Percentiles rank a stretch among this genome's conserved stretches.
These are phyloP conservation scores for Globisporangium yorkense DNA, from an alignment of 352 stramenopile species.

Conservation along the genomic window DNA sequence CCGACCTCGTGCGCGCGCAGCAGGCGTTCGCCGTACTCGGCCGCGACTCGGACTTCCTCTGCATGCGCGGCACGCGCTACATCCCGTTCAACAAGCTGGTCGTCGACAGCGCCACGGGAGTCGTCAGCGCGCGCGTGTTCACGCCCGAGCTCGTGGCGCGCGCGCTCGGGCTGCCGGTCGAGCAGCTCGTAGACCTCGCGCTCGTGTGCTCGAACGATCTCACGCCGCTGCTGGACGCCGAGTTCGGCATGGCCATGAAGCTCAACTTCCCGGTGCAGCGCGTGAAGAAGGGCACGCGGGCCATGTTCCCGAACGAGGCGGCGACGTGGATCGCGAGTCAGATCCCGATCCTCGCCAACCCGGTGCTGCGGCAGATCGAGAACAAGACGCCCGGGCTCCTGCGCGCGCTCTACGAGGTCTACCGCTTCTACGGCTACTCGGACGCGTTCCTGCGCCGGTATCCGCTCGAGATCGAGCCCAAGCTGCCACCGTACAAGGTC, in stretches of 20 bases:
- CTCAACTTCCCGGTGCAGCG: slow-evolving; percentile 58
- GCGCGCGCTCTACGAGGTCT: slow-evolving; percentile 59
- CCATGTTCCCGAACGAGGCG: slow-evolving; percentile 39
- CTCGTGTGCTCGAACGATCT: slow-evolving; percentile 88
- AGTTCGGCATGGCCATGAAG: slow-evolving; percentile 45
- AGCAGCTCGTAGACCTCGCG: slow-evolving; percentile 80
- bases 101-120: slow-evolving; percentile 19
- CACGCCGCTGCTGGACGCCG: slow-evolving; percentile 55
- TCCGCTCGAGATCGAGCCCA: slow-evolving; percentile 25
- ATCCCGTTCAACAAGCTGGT: slow-evolving; percentile 61
- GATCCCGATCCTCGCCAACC: slow-evolving; percentile 53
- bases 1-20: slow-evolving; percentile 44
- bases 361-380: slow-evolving; percentile 40
- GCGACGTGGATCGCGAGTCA: slow-evolving; percentile 52
- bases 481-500: slow-evolving; percentile 32
- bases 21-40: slow-evolving; percentile 60
- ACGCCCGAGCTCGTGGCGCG: slow-evolving; percentile 52
- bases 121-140: slow-evolving; percentile 71
- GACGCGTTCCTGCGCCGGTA: slow-evolving; percentile 43
- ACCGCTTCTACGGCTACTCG: slow-evolving; percentile 68
- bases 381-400: slow-evolving; percentile 35
- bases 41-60: slow-evolving; percentile 88
- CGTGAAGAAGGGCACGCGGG: slow-evolving; percentile 17
- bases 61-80: slow-evolving; percentile 78
- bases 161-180: slow-evolving; percentile 45